Evolutionary conservation across 805 yeast species (phyloP).

Genomic region (Ogataea ganodermae): DNA sequence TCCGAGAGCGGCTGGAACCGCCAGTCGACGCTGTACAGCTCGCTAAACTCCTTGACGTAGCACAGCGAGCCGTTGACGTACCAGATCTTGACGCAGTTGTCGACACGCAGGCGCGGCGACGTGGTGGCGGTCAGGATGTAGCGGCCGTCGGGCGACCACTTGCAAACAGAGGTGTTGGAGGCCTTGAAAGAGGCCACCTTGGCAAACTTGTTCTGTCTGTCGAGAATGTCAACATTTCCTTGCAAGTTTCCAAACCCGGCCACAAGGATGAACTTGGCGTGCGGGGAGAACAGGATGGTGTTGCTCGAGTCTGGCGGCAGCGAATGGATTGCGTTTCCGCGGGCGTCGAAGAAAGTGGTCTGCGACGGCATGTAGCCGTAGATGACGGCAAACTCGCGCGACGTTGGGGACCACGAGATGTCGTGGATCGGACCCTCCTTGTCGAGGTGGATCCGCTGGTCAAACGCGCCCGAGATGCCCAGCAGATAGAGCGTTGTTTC

Average conservation of each 20-base stretch:
- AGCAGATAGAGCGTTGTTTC: slow-evolving; percentile 89
- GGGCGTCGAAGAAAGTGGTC: slow-evolving; percentile 90
- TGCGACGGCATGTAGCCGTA: slow-evolving; percentile 98
- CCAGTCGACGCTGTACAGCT: slow-evolving; percentile 83
- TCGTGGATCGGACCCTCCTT: slow-evolving; percentile 98
- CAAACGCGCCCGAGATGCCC: slow-evolving; percentile 91
- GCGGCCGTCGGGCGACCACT: slow-evolving; percentile 98
- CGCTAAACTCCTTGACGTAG: slow-evolving; percentile 76
- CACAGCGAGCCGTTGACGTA: slow-evolving; percentile 83
- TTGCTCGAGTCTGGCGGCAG: slow-evolving; percentile 88
- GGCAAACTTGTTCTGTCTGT: slow-evolving; percentile 81
- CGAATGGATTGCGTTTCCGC: slow-evolving; percentile 84
- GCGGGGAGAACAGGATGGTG: slow-evolving; percentile 90
- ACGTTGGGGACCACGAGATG: slow-evolving; percentile 94
- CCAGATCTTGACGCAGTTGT: slow-evolving; percentile 93
- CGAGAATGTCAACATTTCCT: slow-evolving; percentile 94
- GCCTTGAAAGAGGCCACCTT: slow-evolving; percentile 86
- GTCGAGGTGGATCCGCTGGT: slow-evolving; percentile 81
- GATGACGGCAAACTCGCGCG: slow-evolving; percentile 95
- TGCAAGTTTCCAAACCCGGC: slow-evolving; percentile 98
- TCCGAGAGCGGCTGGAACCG: slow-evolving; percentile 58
- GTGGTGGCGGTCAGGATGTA: slow-evolving; percentile 94
- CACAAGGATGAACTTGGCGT: slow-evolving; percentile 84
- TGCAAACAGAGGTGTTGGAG: slow-evolving; percentile 91
- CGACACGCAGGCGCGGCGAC: slow-evolving; percentile 94